These are phyloP conservation scores for Ophiostoma sp. DNA, from an alignment of 2,329 filamentous ascomycete genomes.

Conservation along the genomic window DNA sequence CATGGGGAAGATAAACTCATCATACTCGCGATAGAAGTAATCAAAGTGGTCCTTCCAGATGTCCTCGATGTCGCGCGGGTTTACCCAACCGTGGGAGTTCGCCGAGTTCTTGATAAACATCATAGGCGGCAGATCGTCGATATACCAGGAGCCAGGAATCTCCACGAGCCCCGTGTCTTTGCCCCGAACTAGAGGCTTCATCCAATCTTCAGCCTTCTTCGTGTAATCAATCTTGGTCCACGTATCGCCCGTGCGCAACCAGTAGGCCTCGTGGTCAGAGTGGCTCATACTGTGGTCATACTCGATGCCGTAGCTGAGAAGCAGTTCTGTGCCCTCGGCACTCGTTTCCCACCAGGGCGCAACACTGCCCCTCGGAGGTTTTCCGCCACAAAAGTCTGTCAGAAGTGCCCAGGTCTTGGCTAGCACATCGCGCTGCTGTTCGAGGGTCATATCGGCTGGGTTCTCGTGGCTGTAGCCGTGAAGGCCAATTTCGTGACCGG, in stretches of 20 bases:
- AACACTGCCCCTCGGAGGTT: conserved; percentile 65
- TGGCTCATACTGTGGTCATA: conserved; percentile 65
- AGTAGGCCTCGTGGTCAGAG: conserved; percentile 61
- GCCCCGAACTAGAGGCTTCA: conserved; percentile 59
- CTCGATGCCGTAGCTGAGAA: conserved; percentile 62
- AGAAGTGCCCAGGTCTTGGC: conserved; percentile 68
- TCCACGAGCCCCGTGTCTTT: conserved; percentile 59
- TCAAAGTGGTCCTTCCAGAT: conserved; percentile 63
- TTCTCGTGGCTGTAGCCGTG: conserved; percentile 37
- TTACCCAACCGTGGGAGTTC: conserved; percentile 59
- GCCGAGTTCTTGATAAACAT: conserved; percentile 65
- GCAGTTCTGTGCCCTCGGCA: conserved; percentile 59
- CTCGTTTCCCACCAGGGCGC: conserved; percentile 72
- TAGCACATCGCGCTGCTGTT: conserved; percentile 70
- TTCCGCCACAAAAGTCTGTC: conserved; percentile 64
- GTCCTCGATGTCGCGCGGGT: conserved; percentile 53
- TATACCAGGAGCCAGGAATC: conserved; percentile 61
- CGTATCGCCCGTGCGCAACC: conserved; percentile 56
- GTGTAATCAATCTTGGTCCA: conserved; percentile 66
- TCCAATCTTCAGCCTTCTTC: conserved; percentile 58
- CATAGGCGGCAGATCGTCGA: conserved; percentile 62
- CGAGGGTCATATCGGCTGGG: conserved; percentile 54
- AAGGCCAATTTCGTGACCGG: conserved; percentile 48
- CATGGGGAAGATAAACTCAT: conserved; percentile 72
- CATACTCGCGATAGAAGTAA: conserved; percentile 71